Conservation (phyloP, 805 yeast genomes). For the Lipomyces yamanashiensis region DNA sequence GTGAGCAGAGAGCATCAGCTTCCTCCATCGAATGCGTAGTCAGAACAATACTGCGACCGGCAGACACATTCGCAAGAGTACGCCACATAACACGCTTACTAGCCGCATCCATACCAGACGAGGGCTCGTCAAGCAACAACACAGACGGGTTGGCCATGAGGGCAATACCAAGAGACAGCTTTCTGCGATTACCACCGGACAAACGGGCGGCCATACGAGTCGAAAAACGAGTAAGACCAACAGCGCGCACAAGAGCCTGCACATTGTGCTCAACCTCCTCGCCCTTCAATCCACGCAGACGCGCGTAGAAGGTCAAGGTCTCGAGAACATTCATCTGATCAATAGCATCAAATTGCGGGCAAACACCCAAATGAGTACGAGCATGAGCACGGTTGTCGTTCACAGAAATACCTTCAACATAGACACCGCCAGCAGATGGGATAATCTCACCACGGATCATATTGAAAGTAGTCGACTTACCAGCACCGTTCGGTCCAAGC, state of each 20-base stretch:
- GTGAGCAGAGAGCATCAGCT: constrained; percentile 46
- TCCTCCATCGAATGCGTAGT: constrained; percentile 50
- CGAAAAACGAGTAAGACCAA: constrained; percentile 44
- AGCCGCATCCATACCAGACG: constrained; percentile 49
- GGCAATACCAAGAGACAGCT: constrained; percentile 46
- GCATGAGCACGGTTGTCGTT: constrained; percentile 41
- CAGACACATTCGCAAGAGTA: constrained; percentile 43
- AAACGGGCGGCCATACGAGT: constrained; percentile 43
- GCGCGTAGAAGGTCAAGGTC: constrained; percentile 44
- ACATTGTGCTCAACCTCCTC: constrained; percentile 40
- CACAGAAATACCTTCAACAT: constrained; percentile 42
- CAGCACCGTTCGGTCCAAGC: constrained; percentile 49
- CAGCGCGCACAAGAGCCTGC: constrained; percentile 43
- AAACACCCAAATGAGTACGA: constrained; percentile 46
- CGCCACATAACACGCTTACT: constrained; percentile 49
- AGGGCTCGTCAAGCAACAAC: constrained; percentile 47
- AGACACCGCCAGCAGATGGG: constrained; percentile 43
- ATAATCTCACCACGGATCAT: constrained; percentile 47
- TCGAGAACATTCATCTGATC: constrained; percentile 46
- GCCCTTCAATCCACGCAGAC: constrained; percentile 42
- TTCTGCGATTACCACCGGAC: constrained; percentile 48
- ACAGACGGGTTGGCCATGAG: constrained; percentile 47
- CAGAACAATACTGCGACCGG: constrained; percentile 44
- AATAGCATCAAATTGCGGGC: constrained; percentile 50
- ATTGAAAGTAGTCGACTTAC: constrained; percentile 47